A percentile compares a stretch with the other conserved stretches of the same genome.
These are phyloP conservation scores for Aschersonia sp. DNA, from an alignment of 2,329 filamentous ascomycete species.

Conservation along the genomic window DNA sequence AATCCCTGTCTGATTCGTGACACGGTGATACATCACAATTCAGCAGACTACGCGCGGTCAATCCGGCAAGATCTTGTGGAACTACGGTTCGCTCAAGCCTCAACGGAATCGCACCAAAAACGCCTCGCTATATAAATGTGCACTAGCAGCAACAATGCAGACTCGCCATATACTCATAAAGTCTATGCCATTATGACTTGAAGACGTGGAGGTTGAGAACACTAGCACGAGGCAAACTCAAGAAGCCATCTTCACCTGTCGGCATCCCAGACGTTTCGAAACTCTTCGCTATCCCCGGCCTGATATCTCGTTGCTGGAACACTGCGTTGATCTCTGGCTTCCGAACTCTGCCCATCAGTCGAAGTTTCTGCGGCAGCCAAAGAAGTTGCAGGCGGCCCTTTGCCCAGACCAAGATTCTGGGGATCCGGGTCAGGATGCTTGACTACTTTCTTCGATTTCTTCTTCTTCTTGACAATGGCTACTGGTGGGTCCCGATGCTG, in stretches of 20 bases:
- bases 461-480: slow-evolving; percentile 22
- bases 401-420: slow-evolving; percentile 11
- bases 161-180: too few relatives aligned
- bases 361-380: neutral
- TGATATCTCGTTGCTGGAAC: slow-evolving; percentile 10
- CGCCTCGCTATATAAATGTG: slow-evolving; percentile 12
- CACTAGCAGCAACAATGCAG: neutral
- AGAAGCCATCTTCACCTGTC: neutral
- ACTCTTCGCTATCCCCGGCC: slow-evolving; percentile 25
- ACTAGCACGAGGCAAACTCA: neutral
- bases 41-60: too few relatives aligned
- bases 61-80: too few relatives aligned
- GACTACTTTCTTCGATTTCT: slow-evolving; percentile 19
- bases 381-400: slow-evolving; percentile 8
- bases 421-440: slow-evolving; percentile 19
- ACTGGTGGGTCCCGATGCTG: slow-evolving; percentile 10
- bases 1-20: too few relatives aligned
- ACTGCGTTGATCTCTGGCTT: neutral
- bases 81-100: neutral
- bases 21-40: too few relatives aligned
- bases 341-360: neutral
- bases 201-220: too few relatives aligned
- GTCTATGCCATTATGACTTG: too few relatives aligned
- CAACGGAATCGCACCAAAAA: slow-evolving; percentile 4
- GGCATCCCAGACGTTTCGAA: slow-evolving; percentile 28